Base-by-base conservation (phyloP, 208 protist genomes). In the Novymonas esmeraldas region DNA sequence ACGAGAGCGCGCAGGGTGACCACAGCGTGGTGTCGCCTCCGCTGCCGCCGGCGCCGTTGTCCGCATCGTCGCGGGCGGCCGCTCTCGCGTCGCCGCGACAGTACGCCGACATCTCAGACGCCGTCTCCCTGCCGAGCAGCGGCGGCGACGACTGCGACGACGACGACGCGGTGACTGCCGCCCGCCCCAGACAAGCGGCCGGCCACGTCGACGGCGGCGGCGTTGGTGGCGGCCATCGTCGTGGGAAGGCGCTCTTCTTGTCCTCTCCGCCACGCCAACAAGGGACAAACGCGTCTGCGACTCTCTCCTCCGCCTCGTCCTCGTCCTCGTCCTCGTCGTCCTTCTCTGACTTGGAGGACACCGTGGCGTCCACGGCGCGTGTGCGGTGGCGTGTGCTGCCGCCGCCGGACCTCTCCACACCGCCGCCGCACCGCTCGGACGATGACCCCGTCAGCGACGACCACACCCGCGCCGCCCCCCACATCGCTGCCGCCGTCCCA, bases 261-360 rank as follows among this genome's bases (percentile, higher is more conserved):
- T 31, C 34, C 18, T 36, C 31, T 13, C 31, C 0, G 20, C 33
- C 36, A 6, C 34, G 20, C 16, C 54, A 28, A 28, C 34, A 18
- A 20, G 44, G 54, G 34, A 6, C 1, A 14, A 2, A n/a, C 7
- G 31, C 54, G 22, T 1, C 54, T 28, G n/a, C 33, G 38, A 18
- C 6, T 16, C 29, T 7, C 10, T 31, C 3, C 13, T 69, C 70
- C 20, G 18, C 70, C 9, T 76, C 70, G 13, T 76, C 70, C 1
- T 76, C 7, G n/a, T 31, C 3, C 13, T 69, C 70, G 20, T 18
- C 70, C 9, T 76, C 70, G 13, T 76, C 70, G 2, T 76, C 70
- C 38, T 76, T 76, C 49, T 76, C 70, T 16, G 70, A 76, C 58
- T 29, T 76, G 42, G 60, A 61, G 36, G 70, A 76, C 31, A 28